These are phyloP conservation scores for Termitomyces sp. DNA, from an alignment of 768 basidiomycete genomes.

Conservation along the genomic window DNA sequence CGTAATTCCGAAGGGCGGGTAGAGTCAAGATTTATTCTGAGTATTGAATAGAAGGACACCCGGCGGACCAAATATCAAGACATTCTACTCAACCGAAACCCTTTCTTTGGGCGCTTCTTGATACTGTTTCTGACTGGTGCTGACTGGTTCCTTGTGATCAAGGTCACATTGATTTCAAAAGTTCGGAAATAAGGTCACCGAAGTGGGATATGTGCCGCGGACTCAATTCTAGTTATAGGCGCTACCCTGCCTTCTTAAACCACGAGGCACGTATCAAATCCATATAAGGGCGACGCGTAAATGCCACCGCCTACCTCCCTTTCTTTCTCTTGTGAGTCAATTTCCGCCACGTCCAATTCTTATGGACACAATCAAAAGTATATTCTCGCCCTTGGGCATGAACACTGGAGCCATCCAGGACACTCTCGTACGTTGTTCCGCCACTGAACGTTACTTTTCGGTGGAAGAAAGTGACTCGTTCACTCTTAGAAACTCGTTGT, in stretches of 20 bases:
- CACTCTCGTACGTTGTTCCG: constrained; percentile 53
- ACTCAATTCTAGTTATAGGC: constrained; percentile 21
- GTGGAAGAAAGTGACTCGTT: constrained; percentile 13
- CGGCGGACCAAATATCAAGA: constrained; percentile 3
- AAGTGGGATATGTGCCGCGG: constrained; percentile 21
- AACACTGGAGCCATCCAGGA: constrained; percentile 72
- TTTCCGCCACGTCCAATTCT: constrained; percentile 17
- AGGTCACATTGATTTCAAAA: constrained; percentile 11
- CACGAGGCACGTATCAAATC: constrained; percentile 40
- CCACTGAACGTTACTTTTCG: not conserved
- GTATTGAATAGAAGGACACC: not conserved
- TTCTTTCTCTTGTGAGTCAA: constrained; percentile 22
- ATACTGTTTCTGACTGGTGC: constrained; percentile 8
- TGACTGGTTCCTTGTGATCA: constrained; percentile 12
- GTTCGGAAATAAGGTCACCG: constrained; percentile 12
- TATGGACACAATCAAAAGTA: constrained; percentile 71
- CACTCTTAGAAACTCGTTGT: constrained; percentile 76
- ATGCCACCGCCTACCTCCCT: constrained; percentile 29
- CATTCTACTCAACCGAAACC: constrained; percentile 7
- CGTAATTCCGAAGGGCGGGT: constrained; percentile 18
- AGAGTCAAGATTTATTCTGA: not conserved
- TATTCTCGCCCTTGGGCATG: constrained; percentile 69
- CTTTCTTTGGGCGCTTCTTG: constrained; percentile 3
- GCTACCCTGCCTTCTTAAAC: constrained; percentile 31
- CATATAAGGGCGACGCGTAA: constrained; percentile 43